A percentile compares a stretch with the other conserved stretches of the same genome.
These are phyloP conservation scores for Evansstolkia leycettana DNA, from an alignment of 495 filamentous ascomycete genomes.

Conservation along the genomic window DNA sequence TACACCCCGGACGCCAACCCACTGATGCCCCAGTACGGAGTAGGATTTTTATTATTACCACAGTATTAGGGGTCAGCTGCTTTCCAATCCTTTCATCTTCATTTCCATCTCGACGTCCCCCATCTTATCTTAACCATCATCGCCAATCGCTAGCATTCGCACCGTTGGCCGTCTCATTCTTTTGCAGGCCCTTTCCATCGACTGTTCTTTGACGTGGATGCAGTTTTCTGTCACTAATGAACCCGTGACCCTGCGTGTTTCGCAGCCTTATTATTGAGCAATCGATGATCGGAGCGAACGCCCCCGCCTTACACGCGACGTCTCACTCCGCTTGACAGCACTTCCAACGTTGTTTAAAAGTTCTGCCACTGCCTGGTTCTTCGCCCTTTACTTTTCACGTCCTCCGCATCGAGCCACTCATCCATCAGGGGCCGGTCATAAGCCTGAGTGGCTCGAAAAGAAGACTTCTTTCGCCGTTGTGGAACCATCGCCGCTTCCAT, in stretches of 20 bases:
- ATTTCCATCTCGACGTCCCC: no score
- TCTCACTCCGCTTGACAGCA: slow-evolving; percentile 1
- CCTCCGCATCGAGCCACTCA: neutral
- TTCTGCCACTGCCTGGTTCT: neutral
- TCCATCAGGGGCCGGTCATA: no score
- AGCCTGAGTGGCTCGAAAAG: no score
- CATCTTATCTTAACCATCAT: no score
- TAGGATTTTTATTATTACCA: no score
- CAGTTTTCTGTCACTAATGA: neutral
- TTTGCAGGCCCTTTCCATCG: neutral
- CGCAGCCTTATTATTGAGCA: neutral
- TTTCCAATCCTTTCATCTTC: no score
- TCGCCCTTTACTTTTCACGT: neutral
- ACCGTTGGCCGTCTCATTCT: neutral
- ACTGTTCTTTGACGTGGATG: neutral
- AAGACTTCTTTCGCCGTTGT: no score
- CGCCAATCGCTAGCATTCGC: no score
- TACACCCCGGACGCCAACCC: no score
- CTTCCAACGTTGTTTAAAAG: neutral
- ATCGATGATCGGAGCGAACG: neutral
- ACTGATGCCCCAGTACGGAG: no score
- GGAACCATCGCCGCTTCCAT: no score
- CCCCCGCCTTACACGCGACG: slow-evolving; percentile 1
- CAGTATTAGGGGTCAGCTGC: no score
- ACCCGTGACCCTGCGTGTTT: neutral